Base-by-base conservation (phyloP, 2,329 filamentous ascomycete genomes). In the Cytospora mali region DNA sequence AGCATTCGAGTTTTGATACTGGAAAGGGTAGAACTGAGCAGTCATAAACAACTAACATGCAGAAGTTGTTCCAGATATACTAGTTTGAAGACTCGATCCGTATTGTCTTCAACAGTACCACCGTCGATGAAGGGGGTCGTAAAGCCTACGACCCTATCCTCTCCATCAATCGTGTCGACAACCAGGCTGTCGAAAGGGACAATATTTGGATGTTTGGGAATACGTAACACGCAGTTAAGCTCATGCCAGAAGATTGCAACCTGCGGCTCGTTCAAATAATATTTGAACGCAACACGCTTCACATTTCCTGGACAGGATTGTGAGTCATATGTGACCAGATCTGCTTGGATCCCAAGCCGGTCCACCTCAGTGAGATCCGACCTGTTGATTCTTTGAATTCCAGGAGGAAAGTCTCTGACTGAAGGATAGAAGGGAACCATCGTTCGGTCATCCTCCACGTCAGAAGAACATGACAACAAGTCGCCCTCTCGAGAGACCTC, bases 151-250 rank as follows among this genome's bases (percentile, higher is more conserved):
- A 75, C 69, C 3, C 62, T 59, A 10, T 63, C 54, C 3, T 60
- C 53, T 14, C 69, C 71, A n/a, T 71, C 68, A 0, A 76, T 49
- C 58, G 70, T 70, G 28, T 77, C 74, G 0, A 77, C 29, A 14
- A 77, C 70, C 10, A 77, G 66, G 39, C 65, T 64, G 50, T 77
- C 74, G 55, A 77, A 72, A 2, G 70, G 69, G 4, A 76, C 69
- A n/a, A 78, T 73, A 33, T 76, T 73, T 3, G 74, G 72, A 62
- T 78, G 75, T 35, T 57, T 62, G 4, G 76, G 74, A 1, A 78
- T 70, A 35, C 73, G 71, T 63, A 73, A 71, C 66, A 69, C 70
- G 6, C 75, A 65, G 62, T 74, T 74, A 67, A 75, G 68, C 66
- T 78, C 76, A 28, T 74, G 53, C 75, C 75, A 78, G 10, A 66